These are phyloP conservation scores for Ustilago lituana DNA, from an alignment of 1,284 basidiomycete genomes.

Conservation along the genomic window DNA sequence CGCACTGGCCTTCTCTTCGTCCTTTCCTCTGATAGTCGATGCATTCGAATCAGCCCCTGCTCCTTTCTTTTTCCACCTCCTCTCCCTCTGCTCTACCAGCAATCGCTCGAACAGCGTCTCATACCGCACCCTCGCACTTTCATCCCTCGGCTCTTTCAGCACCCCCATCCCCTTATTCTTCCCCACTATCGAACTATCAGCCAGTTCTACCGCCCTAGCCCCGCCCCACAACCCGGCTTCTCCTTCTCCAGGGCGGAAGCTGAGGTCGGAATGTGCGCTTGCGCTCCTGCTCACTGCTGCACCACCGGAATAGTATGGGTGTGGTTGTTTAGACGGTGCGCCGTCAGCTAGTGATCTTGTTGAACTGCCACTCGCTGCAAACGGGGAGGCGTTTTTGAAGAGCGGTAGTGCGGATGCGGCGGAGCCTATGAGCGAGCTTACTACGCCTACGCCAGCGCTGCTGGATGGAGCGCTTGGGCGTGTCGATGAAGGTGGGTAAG, in stretches of 20 bases:
- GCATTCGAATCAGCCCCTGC: slow-evolving; percentile 2
- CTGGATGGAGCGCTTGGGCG: background rate
- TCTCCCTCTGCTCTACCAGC: slow-evolving; percentile 1
- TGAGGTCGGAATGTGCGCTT: slow-evolving; percentile 13
- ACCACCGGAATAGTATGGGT: background rate
- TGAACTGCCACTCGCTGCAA: background rate
- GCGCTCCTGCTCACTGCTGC: slow-evolving; percentile 13
- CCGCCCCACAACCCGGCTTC: slow-evolving; percentile 10
- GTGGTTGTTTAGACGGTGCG: slow-evolving; percentile 34
- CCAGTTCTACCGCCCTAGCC: slow-evolving; percentile 19
- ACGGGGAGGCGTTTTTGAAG: slow-evolving; percentile 10
- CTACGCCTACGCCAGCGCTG: slow-evolving; percentile 2
- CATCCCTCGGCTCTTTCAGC: slow-evolving; percentile 24
- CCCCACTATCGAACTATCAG: slow-evolving; percentile 1
- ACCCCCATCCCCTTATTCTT: background rate
- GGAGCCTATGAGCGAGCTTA: slow-evolving; percentile 23
- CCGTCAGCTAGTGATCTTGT: slow-evolving; percentile 28
- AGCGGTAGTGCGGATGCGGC: slow-evolving; percentile 25
- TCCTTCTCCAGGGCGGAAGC: background rate
- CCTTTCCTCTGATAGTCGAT: slow-evolving; percentile 1
- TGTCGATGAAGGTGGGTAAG: background rate
- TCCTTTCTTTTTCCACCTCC: background rate
- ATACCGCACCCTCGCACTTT: slow-evolving; percentile 13
- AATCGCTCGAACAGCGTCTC: slow-evolving; percentile 22
- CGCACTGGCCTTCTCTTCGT: slow-evolving; percentile 1